phyloP scores from a whole-genome alignment of 2,329 filamentous ascomycete species.

The Penicillium sp. region DNA sequence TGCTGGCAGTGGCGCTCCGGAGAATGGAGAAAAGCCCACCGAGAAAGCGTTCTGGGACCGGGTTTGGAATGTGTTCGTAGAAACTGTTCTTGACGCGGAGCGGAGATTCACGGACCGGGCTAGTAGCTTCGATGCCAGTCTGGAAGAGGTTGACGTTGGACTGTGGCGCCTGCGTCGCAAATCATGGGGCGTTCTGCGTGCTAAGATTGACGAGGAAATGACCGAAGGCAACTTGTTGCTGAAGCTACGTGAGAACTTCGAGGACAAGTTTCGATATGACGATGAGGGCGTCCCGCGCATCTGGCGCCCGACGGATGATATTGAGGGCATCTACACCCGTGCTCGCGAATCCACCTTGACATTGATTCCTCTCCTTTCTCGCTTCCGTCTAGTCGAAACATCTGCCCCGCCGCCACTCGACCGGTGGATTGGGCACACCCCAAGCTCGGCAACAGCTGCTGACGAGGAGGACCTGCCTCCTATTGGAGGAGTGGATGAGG shows the following conservation, averaged over 20 bases:
- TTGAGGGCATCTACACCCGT: constrained; percentile 90
- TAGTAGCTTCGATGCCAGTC: constrained; percentile 87
- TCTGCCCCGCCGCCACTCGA: constrained; percentile 77
- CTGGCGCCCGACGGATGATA: constrained; percentile 95
- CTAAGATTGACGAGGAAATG: constrained; percentile 94
- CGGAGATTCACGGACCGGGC: constrained; percentile 81
- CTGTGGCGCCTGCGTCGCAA: constrained; percentile 91
- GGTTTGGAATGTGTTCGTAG: constrained; percentile 83
- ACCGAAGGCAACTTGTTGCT: constrained; percentile 95
- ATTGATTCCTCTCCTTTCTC: constrained; percentile 83
- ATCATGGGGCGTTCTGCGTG: constrained; percentile 86
- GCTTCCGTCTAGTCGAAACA: constrained; percentile 75
- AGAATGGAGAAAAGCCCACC: constrained; percentile 68
- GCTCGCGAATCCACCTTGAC: constrained; percentile 89
- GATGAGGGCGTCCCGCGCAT: constrained; percentile 91
- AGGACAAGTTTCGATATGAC: constrained; percentile 98
- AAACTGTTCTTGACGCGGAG: constrained; percentile 82
- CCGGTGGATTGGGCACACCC: constrained; percentile 77
- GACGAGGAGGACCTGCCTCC: constrained; percentile 88
- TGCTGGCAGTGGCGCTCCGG: constrained; percentile 76
- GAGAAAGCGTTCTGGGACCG: constrained; percentile 95
- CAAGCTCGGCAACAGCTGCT: constrained; percentile 69
- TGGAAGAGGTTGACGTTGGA: constrained; percentile 87
- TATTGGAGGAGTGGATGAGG: constrained; percentile 91
- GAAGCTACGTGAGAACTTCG: constrained; percentile 96